Conservation (phyloP, 2,329 filamentous ascomycete species). For the Parastagonospora avenae region DNA sequence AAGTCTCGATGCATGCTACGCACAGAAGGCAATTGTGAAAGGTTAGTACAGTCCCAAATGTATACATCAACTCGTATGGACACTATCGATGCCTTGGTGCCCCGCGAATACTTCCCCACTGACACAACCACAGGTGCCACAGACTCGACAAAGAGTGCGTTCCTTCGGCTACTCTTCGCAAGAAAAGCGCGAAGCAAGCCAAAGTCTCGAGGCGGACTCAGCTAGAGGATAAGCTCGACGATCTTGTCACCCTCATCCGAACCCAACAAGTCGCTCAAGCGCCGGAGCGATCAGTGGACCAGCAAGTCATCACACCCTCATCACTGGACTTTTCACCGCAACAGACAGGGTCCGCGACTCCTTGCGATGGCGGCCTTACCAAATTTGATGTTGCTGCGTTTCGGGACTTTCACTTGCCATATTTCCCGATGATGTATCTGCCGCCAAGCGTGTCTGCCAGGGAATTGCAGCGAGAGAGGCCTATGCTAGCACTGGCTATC, state of each 20-base stretch:
- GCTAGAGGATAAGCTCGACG: constrained; percentile 40
- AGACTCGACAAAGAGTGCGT: constrained; percentile 20
- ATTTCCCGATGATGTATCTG: constrained; percentile 20
- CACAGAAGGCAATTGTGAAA: constrained; percentile 23
- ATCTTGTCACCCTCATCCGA: constrained; percentile 35
- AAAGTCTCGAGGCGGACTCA: constrained; percentile 13
- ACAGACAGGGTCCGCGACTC: neutral
- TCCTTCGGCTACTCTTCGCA: constrained; percentile 14
- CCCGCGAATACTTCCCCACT: neutral
- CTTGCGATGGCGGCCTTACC: constrained; percentile 7
- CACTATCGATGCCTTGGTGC: neutral
- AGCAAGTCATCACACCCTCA: constrained; percentile 10
- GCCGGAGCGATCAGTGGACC: constrained; percentile 1
- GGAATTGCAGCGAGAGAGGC: constrained; percentile 11
- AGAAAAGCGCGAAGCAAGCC: constrained; percentile 5
- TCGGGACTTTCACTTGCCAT: constrained; percentile 9
- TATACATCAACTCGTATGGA: neutral
- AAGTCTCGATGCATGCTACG: constrained; percentile 32
- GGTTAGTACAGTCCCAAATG: constrained; percentile 13
- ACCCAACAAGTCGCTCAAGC: constrained; percentile 11
- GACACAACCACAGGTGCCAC: constrained; percentile 13
- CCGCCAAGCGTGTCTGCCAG: constrained; percentile 7
- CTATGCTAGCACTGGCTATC: constrained; percentile 21
- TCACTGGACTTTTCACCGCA: constrained; percentile 6
- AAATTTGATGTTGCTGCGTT: constrained; percentile 13